Conservation (phyloP, 1,139 yeast genomes). For the Hemisphaericaspora xylanilytica region DNA sequence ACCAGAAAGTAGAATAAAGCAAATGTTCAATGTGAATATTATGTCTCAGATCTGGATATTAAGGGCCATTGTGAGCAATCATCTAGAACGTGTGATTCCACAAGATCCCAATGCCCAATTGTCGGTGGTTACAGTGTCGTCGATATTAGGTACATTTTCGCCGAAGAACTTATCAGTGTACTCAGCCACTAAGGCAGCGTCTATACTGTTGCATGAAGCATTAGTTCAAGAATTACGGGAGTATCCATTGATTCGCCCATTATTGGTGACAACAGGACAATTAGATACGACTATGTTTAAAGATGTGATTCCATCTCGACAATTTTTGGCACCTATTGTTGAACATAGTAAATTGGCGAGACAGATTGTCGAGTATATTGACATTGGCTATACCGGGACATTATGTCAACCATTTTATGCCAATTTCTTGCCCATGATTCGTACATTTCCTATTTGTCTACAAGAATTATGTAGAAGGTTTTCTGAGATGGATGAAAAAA, state of each 20-base stretch:
- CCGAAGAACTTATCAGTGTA: constrained; percentile 67
- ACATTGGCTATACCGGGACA: constrained; percentile 51
- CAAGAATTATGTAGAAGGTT: constrained; percentile 48
- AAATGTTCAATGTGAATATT: constrained; percentile 53
- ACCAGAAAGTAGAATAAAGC: constrained; percentile 27
- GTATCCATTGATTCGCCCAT: constrained; percentile 33
- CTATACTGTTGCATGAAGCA: constrained; percentile 59
- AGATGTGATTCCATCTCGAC: constrained; percentile 57
- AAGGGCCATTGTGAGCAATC: constrained; percentile 38
- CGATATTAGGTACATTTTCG: constrained; percentile 68
- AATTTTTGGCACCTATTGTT: constrained; percentile 65
- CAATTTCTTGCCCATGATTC: constrained; percentile 51
- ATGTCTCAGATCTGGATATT: constrained; percentile 55
- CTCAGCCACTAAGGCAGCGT: constrained; percentile 65
- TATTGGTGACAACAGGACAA: constrained; percentile 68
- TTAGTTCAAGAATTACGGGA: constrained; percentile 46
- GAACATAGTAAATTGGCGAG: constrained; percentile 41
- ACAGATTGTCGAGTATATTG: constrained; percentile 38
- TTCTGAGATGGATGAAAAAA: constrained; percentile 52
- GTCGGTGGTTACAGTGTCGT: constrained; percentile 63
- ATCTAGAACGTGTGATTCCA: constrained; percentile 12
- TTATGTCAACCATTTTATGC: constrained; percentile 61
- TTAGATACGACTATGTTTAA: constrained; percentile 59
- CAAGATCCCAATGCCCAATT: constrained; percentile 25
- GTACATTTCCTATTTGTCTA: constrained; percentile 50